These are phyloP conservation scores for Ilyonectria sp. DNA, from an alignment of 2,329 filamentous ascomycete species.

Conservation along the genomic window DNA sequence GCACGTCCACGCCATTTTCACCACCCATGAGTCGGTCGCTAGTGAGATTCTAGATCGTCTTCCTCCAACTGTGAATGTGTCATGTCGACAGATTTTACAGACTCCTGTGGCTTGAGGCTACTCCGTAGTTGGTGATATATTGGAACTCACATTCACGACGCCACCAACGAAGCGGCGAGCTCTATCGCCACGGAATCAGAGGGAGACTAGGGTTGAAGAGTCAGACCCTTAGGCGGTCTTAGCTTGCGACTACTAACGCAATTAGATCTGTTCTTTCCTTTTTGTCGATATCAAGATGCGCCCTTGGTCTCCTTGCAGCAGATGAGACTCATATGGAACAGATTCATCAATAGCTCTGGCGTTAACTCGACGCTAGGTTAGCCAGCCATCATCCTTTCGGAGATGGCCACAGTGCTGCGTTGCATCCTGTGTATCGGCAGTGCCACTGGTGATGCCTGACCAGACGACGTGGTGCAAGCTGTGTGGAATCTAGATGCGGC, in stretches of 20 bases:
- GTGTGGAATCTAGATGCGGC: conserved; percentile 39
- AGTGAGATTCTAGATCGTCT: neutral
- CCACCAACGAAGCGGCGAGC: neutral
- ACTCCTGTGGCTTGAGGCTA: neutral
- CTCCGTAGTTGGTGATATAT: neutral
- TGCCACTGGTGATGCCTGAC: conserved; percentile 36
- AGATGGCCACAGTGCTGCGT: neutral
- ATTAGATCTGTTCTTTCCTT: too few relatives aligned
- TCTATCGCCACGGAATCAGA: neutral
- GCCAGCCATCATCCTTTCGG: neutral
- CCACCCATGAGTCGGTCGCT: neutral
- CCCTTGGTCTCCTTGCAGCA: neutral
- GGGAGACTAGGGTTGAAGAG: neutral
- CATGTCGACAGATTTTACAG: neutral
- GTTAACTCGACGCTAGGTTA: neutral
- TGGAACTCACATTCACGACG: neutral
- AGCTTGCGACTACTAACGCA: too few relatives aligned
- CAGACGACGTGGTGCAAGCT: conserved; percentile 29
- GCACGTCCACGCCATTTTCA: neutral
- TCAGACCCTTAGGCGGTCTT: too few relatives aligned
- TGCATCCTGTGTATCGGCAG: conserved; percentile 21
- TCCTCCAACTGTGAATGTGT: neutral
- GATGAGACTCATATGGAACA: neutral
- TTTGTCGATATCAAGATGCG: too few relatives aligned
- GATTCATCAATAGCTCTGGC: neutral